Conservation (phyloP, 2,329 filamentous ascomycete species). For the Coniochaeta prunicola region DNA sequence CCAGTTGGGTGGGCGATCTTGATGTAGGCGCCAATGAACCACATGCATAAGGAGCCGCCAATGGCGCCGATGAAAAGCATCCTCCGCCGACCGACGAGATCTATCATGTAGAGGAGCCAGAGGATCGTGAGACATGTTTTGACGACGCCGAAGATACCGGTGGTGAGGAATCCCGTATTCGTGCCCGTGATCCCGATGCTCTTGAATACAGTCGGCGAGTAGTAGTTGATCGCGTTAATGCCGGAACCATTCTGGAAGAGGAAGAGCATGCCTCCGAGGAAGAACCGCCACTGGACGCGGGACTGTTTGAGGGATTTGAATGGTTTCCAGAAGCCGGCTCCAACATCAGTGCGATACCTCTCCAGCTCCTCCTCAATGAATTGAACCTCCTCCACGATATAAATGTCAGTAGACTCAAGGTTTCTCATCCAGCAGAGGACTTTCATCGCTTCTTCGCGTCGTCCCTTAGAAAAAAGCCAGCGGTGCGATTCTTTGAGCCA, state of each 20-base stretch:
- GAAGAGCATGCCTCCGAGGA: constrained; percentile 68
- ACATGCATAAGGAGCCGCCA: constrained; percentile 56
- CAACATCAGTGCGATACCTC: constrained; percentile 53
- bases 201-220: constrained; percentile 60
- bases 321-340: constrained; percentile 68
- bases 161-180: constrained; percentile 46
- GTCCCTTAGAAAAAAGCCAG: constrained; percentile 59
- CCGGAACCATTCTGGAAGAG: constrained; percentile 72
- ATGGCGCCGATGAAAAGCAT: constrained; percentile 58
- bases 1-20: constrained; percentile 35
- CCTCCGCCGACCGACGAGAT: constrained; percentile 45
- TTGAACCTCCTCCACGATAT: constrained; percentile 66
- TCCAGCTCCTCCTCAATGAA: constrained; percentile 66
- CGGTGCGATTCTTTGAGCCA: constrained; percentile 61
- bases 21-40: constrained; percentile 57
- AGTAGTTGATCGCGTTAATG: constrained; percentile 77
- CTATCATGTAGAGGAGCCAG: constrained; percentile 64
- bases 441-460: constrained; percentile 49
- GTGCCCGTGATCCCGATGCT: constrained; percentile 38
- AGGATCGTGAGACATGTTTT: constrained; percentile 63
- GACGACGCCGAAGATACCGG: constrained; percentile 70
- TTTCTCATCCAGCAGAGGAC: constrained; percentile 60
- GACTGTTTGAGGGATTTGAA: constrained; percentile 50
- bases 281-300: constrained; percentile 62
- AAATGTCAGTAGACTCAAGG: constrained; percentile 46